Base-by-base conservation (phyloP, 129 eudicot genomes). In the Flaveria ramosissima region DNA sequence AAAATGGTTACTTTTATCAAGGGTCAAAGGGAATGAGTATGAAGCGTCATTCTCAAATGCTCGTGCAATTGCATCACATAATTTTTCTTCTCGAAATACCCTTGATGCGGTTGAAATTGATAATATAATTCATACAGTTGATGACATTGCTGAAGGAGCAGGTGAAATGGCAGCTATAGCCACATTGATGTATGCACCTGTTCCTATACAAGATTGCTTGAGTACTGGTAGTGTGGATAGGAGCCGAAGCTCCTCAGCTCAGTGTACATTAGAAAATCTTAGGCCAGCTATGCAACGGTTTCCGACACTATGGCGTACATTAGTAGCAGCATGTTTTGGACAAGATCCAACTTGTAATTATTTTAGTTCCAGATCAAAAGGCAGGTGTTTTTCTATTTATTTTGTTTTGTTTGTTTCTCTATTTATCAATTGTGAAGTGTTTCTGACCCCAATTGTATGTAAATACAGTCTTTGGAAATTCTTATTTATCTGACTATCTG, bases 91-190 rank as follows among this genome's bases (percentile, higher is more conserved):
- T 16, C 85, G 83, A 32, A 91, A 75, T 76, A 86, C 81, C 60
- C 82, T 93, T 6, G 76, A 86, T 82, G 80, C 70, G 56, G 51
- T 84, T 80, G 97, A 89, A 83, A 84, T 82, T 5, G 91, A 87
- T 62, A 92, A 91, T 66, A 71, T 91, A 61, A 84, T 94, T 48
- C 87, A 77, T 45, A 87, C 98, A 73, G 97, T 94, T 69, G 98
- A 94, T 81, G 98, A 94, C 73, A 94, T 94, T 66, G 98, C 98
- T 26, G 98, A 94, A 89, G 96, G 93, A 81, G 93, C 96, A 72
- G 97, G 98, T 69, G 90, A 89, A 84, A 75, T 94, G 88, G 97
- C 97, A 64, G 98, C 98, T 77, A 77, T 94, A 76, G 98, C 97
- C 70, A 91, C 97, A 70, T 80, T 94, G 66, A 89, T 94, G 96